Percentiles rank a stretch among this genome's conserved stretches.
Evolutionary conservation across 2,329 filamentous ascomycete species (phyloP).

Genomic region (Aulographum hederae): DNA sequence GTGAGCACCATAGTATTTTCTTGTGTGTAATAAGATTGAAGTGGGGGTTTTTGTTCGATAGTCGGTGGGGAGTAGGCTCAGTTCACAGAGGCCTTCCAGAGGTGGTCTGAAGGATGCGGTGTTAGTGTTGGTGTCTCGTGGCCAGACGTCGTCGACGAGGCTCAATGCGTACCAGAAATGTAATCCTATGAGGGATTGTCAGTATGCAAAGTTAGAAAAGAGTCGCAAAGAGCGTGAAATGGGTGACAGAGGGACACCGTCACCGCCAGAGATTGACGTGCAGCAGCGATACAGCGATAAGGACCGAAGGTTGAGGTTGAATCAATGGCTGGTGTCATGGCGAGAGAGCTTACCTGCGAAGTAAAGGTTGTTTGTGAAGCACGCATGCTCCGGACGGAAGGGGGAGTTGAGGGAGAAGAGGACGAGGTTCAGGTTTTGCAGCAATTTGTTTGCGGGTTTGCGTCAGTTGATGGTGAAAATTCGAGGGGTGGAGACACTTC

Average conservation of each 20-base stretch:
- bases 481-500: no score
- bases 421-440: no score
- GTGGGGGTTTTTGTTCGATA: conserved; percentile 10
- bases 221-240: not conserved
- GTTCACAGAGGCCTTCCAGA: conserved; percentile 50
- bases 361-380: conserved; percentile 32
- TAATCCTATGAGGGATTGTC: conserved; percentile 31
- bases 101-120: conserved; percentile 32
- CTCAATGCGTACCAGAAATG: conserved; percentile 35
- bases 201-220: conserved; percentile 6
- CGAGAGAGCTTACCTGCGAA: conserved; percentile 26
- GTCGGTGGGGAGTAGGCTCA: no score
- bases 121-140: conserved; percentile 3
- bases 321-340: conserved; percentile 6
- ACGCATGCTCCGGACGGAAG: no score
- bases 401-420: no score
- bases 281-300: not conserved
- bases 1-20: conserved; percentile 31
- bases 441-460: no score
- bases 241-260: conserved; percentile 1
- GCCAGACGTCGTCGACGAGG: conserved; percentile 6
- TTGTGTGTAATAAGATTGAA: conserved; percentile 7
- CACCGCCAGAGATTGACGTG: not conserved
- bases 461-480: no score
- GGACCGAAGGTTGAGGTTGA: conserved; percentile 5